Base-by-base conservation (phyloP, 345 rosid species). In the Streptanthus diversifolius region DNA sequence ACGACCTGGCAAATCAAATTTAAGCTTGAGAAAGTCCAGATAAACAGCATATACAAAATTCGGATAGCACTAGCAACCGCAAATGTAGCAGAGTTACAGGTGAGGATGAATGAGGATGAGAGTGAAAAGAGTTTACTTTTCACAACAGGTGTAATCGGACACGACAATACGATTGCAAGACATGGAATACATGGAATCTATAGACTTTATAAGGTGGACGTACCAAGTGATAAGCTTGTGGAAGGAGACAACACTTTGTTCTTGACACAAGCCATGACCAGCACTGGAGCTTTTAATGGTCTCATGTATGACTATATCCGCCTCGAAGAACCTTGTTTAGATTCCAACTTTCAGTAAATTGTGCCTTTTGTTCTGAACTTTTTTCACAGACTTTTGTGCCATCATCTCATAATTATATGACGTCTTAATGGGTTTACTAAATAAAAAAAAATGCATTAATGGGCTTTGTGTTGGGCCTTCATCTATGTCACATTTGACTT, bases 271-370 rank as follows among this genome's bases (percentile, higher is more conserved):
- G 62, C 89, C 36, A 79, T 87, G 47, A 77, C 86, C 70, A 76
- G 82, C 70, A 45, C 3, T 47, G 77, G 84, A 76, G 89, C 96
- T 49, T 84, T 88, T 35, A 88, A 83, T 57, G 97, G 95, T 51
- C 63, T 91, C 65, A 91, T 93, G 97, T 93, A 93, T 53, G 98
- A 93, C 58, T 91, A 89, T 70, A 82, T 93, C 40, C 93, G 98
- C 14, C 66, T 93, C 1, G 98, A 93, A 87, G 92, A 78, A 36
- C 96, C 98, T 21, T 65, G 84, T 19, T 17, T 58, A 64, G 24
- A 30, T 18, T 70, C 67, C 30, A 55, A 55, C 25, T 9, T 25
- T 27, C 44, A 15, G 30, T 67, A 65, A 56, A 15, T 40, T 32
- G 53, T 32, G 41, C 8, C 10, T 47, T 8, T 24, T 22, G 19